Evolutionary conservation across 306 rosid genomes (phyloP).

Genomic region (Erythrophleum fordii): DNA sequence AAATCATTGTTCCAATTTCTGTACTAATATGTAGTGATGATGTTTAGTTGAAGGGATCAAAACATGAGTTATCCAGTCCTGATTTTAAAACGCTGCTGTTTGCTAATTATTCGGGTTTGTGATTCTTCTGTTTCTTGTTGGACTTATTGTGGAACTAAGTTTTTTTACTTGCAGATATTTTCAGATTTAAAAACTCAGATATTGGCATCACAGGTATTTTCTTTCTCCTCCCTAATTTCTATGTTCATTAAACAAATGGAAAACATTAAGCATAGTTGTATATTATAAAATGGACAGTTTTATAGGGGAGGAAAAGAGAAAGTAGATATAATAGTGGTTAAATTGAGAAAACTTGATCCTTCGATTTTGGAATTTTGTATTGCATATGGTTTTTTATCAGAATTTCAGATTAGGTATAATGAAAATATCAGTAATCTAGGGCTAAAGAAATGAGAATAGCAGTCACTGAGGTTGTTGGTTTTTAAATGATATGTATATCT

Average conservation of each 20-base stretch:
- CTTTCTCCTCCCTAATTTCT: background rate
- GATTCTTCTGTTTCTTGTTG: slow-evolving; percentile 7
- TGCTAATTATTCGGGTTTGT: background rate
- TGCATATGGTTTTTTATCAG: background rate
- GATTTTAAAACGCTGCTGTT: background rate
- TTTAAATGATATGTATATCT: background rate
- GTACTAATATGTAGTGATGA: background rate
- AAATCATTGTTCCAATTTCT: background rate
- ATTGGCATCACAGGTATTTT: slow-evolving; percentile 57
- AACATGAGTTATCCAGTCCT: background rate
- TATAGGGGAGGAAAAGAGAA: background rate
- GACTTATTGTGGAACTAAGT: slow-evolving; percentile 18
- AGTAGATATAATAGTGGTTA: background rate
- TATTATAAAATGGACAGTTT: background rate
- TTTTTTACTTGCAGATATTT: slow-evolving; percentile 52
- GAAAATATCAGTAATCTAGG: slow-evolving; percentile 15
- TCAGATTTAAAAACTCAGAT: slow-evolving; percentile 58
- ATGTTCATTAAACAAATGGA: background rate
- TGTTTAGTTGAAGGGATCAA: background rate
- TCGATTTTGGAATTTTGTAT: slow-evolving; percentile 12
- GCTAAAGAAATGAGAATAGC: background rate
- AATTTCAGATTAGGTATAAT: background rate
- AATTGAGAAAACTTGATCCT: slow-evolving; percentile 10
- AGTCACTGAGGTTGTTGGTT: background rate
- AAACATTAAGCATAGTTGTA: background rate